Conservation (phyloP, 208 protist genomes). For the Trypanosoma grayi region DNA sequence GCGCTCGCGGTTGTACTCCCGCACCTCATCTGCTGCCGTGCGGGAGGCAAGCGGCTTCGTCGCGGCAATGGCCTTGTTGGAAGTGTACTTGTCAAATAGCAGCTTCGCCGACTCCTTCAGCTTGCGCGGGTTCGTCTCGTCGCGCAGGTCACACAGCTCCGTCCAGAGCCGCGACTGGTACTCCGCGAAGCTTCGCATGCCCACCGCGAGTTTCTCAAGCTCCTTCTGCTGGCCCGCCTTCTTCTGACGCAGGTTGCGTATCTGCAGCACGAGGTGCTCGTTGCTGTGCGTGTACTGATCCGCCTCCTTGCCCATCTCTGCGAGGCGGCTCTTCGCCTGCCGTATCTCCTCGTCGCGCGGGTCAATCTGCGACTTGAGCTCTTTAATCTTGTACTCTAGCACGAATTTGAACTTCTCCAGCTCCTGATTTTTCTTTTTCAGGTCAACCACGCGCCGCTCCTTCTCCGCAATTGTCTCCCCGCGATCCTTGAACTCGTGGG, state of each 20-base stretch:
- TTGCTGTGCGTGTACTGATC: constrained; percentile 94
- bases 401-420: constrained; percentile 99
- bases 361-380: constrained; percentile 98
- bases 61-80: constrained; percentile 27
- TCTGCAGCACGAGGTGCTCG: constrained; percentile 90
- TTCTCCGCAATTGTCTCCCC: constrained; percentile 96
- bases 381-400: constrained; percentile 98
- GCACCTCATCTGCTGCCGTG: constrained; percentile 89
- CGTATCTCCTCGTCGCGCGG: constrained; percentile 95
- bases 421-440: constrained; percentile 98
- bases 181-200: constrained; percentile 72
- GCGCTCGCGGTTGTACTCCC: constrained; percentile 94
- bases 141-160: constrained; percentile 77
- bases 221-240: constrained; percentile 92
- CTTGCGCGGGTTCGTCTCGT: constrained; percentile 48
- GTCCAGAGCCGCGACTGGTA: constrained; percentile 89
- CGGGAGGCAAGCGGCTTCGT: constrained; percentile 49
- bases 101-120: constrained; percentile 92
- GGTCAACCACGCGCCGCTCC: constrained; percentile 95
- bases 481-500: constrained; percentile 92
- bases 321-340: constrained; percentile 92
- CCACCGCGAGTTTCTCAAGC: constrained; percentile 63
- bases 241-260: constrained; percentile 92
- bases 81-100: constrained; percentile 92
- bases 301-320: constrained; percentile 93